Percentiles rank a stretch among this genome's conserved stretches.
Evolutionary conservation across 345 rosid species (phyloP).

Genomic region (Luvunga scandens): DNA sequence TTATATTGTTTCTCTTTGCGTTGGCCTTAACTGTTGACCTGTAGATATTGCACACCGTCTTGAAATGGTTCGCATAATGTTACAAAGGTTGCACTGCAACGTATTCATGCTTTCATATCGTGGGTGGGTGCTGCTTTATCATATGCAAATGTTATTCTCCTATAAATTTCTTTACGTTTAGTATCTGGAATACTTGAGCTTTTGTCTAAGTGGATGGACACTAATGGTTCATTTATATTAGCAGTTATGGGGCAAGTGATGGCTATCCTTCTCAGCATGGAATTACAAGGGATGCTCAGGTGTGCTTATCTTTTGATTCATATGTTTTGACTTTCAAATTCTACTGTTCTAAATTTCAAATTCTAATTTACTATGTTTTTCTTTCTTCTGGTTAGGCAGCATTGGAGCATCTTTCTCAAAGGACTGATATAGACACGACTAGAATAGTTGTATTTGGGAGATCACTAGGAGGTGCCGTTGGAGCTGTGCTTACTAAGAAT

Average conservation of each 20-base stretch:
- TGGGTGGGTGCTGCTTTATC: slow-evolving; percentile 51
- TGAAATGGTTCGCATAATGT: slow-evolving; percentile 89
- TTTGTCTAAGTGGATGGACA: slow-evolving; percentile 10
- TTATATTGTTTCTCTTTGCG: slow-evolving; percentile 6
- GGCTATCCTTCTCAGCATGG: slow-evolving; percentile 98
- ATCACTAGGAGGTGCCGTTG: slow-evolving; percentile 99
- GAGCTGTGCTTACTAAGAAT: slow-evolving; percentile 80
- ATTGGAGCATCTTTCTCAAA: slow-evolving; percentile 81
- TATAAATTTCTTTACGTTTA: slow-evolving; percentile 2
- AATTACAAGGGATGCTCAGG: slow-evolving; percentile 90
- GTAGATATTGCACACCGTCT: slow-evolving; percentile 97
- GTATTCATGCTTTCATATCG: slow-evolving; percentile 99
- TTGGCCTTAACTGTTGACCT: slow-evolving; percentile 49
- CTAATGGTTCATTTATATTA: slow-evolving; percentile 23
- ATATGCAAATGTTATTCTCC: slow-evolving; percentile 5
- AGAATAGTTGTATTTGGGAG: slow-evolving; percentile 94
- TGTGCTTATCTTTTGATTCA: slow-evolving; percentile 26
- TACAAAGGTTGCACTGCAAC: slow-evolving; percentile 85
- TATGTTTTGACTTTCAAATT: slow-evolving; percentile 1
- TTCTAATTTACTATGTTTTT: slow-evolving; percentile 12
- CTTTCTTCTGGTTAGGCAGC: slow-evolving; percentile 67
- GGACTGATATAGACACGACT: slow-evolving; percentile 90
- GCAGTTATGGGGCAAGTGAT: slow-evolving; percentile 93
- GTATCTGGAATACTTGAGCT: slow-evolving; percentile 9
- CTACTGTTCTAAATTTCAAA: slow-evolving; percentile 10